phyloP scores from a whole-genome alignment of 176 grass and related monocot genomes.

The Paspalum vaginatum region DNA sequence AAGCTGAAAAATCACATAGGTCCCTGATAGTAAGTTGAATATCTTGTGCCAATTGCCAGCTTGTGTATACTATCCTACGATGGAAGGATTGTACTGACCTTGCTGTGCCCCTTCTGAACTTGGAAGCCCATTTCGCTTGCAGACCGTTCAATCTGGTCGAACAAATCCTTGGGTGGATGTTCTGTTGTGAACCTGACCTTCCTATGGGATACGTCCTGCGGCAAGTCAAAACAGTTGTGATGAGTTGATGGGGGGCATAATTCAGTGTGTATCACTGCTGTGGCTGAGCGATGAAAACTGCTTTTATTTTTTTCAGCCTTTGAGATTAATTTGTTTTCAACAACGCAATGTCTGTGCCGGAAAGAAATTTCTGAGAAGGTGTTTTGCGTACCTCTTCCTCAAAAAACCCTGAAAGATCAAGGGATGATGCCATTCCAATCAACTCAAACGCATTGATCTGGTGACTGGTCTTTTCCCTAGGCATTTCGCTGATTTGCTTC shows the following conservation, averaged over 20 bases:
- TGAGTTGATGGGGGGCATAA: background rate
- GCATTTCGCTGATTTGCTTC: constrained; percentile 48
- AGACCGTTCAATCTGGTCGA: constrained; percentile 57
- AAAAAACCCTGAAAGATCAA: constrained; percentile 88
- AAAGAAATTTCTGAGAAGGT: constrained; percentile 10
- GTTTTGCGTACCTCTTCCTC: constrained; percentile 78
- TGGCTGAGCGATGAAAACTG: background rate
- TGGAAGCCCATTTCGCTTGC: constrained; percentile 54
- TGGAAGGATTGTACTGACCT: constrained; percentile 42
- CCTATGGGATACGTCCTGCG: constrained; percentile 72
- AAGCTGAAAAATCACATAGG: constrained; percentile 54
- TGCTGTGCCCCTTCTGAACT: constrained; percentile 54
- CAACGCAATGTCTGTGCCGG: background rate
- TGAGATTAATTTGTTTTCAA: background rate
- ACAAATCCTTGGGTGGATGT: constrained; percentile 55
- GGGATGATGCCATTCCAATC: constrained; percentile 90
- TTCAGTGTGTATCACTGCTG: background rate
- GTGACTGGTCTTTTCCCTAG: constrained; percentile 30
- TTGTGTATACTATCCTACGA: background rate
- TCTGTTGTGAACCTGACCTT: constrained; percentile 82
- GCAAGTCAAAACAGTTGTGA: background rate
- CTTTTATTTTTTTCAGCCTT: background rate
- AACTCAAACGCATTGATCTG: constrained; percentile 92
- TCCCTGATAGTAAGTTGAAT: constrained; percentile 13
- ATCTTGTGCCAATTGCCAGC: background rate